Percentiles rank a stretch among this genome's conserved stretches.
Evolutionary conservation across 148 eudicot species (phyloP).

Genomic region (Heliosperma pusillum): DNA sequence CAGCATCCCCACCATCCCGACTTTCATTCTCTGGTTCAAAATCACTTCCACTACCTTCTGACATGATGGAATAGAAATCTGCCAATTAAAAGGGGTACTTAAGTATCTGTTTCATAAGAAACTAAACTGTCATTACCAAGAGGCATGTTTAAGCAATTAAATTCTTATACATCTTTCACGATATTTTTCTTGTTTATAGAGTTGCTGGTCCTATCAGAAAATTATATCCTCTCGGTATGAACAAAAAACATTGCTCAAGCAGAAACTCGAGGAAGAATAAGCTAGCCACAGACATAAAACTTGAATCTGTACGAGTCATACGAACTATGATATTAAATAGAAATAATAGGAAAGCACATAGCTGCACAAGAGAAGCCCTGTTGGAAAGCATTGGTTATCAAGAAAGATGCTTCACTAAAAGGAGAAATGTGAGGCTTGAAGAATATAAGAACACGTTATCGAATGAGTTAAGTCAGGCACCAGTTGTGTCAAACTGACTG

Average conservation of each 20-base stretch:
- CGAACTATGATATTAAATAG: neutral
- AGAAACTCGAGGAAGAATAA: neutral
- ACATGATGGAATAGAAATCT: conserved; percentile 95
- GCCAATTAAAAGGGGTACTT: neutral
- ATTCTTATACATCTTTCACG: neutral
- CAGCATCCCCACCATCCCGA: conserved; percentile 65
- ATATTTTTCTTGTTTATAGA: neutral
- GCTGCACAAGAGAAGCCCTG: too few relatives aligned
- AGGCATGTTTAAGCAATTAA: neutral
- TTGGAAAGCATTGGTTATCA: neutral
- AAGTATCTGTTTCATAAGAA: neutral
- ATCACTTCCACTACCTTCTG: conserved; percentile 89
- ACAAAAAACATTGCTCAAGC: neutral
- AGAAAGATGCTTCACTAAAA: neutral
- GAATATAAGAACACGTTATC: neutral
- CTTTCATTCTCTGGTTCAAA: conserved; percentile 87
- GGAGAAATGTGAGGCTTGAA: neutral
- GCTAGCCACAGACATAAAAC: neutral
- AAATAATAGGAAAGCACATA: neutral
- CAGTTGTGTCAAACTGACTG: neutral
- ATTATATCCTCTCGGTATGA: neutral
- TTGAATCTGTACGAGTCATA: conserved; percentile 2
- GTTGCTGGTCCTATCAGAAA: neutral
- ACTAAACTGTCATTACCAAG: neutral
- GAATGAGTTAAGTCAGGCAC: neutral